Conservation (phyloP, 805 yeast species). For the Saturnispora saitoi region DNA sequence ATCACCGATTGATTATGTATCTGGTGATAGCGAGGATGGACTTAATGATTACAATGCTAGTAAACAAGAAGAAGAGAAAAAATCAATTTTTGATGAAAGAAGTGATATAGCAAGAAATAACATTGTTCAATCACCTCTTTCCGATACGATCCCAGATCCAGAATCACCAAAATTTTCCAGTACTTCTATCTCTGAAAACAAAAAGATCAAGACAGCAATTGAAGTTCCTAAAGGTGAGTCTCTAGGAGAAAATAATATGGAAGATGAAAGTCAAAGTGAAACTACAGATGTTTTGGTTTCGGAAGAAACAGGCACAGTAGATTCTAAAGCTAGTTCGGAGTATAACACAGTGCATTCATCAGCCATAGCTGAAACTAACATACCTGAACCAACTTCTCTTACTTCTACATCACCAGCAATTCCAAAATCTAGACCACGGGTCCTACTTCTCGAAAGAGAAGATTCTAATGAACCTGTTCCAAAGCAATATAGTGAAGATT, state of each 20-base stretch:
- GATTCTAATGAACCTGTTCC: neutral
- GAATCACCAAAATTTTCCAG: no score
- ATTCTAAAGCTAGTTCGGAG: no score
- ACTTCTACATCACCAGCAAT: neutral
- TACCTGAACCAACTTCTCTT: neutral
- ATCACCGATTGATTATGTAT: neutral
- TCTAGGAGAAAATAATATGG: neutral
- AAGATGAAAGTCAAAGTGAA: neutral
- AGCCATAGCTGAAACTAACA: neutral
- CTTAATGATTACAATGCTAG: neutral
- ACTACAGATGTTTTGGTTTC: neutral
- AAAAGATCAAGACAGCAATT: constrained; percentile 13
- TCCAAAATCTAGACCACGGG: constrained; percentile 12
- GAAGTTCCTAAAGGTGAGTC: constrained; percentile 2
- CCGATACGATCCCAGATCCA: neutral
- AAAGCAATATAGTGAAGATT: neutral
- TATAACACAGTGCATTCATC: no score
- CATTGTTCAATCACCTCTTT: neutral
- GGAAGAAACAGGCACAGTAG: no score
- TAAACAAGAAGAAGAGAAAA: neutral
- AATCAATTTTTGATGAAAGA: neutral
- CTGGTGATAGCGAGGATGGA: neutral
- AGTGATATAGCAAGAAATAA: no score
- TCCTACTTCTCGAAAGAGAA: neutral
- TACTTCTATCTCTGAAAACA: neutral